Conservation (phyloP, 495 filamentous ascomycete species). For the Chlorociboria aeruginascens region DNA sequence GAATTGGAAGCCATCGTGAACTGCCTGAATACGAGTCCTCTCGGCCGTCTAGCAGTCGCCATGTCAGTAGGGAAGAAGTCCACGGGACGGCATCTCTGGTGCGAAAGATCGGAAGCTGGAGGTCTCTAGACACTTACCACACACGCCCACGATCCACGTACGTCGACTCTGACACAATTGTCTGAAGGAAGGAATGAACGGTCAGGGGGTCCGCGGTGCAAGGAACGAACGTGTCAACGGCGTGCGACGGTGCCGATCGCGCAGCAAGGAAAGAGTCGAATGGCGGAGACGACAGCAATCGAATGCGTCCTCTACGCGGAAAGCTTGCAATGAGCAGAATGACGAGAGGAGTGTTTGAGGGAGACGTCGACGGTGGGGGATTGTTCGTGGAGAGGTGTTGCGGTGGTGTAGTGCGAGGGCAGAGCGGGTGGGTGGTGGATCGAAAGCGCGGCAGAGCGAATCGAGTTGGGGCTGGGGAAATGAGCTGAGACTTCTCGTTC, state of each 20-base stretch:
- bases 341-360: conserved; percentile 5
- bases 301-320: conserved; percentile 17
- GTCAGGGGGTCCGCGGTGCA: conserved; percentile 5
- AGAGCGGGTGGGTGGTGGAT: not conserved
- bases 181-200: not conserved
- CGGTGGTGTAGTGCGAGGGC: not conserved
- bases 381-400: not conserved
- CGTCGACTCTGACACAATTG: not conserved
- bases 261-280: not conserved
- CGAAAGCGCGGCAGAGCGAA: not conserved
- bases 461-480: not conserved
- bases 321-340: not conserved
- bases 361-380: not conserved
- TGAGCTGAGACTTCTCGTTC: not conserved
- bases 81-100: not conserved
- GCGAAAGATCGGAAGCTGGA: not conserved
- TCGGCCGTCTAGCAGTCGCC: conserved; percentile 23
- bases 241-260: not conserved
- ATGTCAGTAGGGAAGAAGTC: conserved; percentile 27
- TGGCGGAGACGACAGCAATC: conserved; percentile 13
- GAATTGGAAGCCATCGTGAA: conserved; percentile 35
- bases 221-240: conserved; percentile 7
- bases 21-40: conserved; percentile 19
- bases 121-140: conserved; percentile 5
- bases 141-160: conserved; percentile 2